Evolutionary conservation across 1,139 yeast genomes (phyloP), one percentile per base, ranked within the genome.

Genomic region (Hansenula lynferdii): DNA sequence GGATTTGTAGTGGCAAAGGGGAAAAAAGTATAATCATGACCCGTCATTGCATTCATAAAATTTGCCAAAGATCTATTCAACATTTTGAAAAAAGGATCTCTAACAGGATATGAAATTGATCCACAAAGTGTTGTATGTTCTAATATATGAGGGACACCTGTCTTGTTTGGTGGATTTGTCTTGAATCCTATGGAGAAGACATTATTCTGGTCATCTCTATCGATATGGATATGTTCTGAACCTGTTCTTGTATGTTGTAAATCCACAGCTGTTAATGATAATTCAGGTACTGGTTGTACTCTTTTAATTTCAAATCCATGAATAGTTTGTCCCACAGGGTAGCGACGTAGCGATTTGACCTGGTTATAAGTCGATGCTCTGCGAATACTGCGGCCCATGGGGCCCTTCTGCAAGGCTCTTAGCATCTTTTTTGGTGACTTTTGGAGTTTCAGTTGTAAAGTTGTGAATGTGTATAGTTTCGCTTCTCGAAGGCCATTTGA

Each of bases 41-140:
- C 98, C 0, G 99, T 92, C 96, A 92, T 86, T 12, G 99, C 99
- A 59, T 92, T 92, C 99, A 92, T 92, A 62, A 89, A 92, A 60
- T 87, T 92, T 29, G 97, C 82, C 53, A 92, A 67, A 15, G 87
- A 66, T 50, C 97, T 67, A 57, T 90, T 92, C 42, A 92, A 70
- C 98, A 92, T 92, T 60, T 92, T 90, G 72, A 92, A 94, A 61
- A 92, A 92, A 3, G 99, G 98, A 61, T 92, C 98, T 50, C 97
- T 71, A 3, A 92, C 97, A 0, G 97, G 97, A 59, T 77, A 92
- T 57, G 83, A 85, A 42, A 74, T 69, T 1, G 96, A 86, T 4
- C 98, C 99, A 65, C 98, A 92, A 28, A 92, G 67, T 1, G 97
- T 89, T 8, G 97, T 90, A 58, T 92, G 98, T 58, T 92, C 97